Base-by-base conservation (phyloP, 2,329 filamentous ascomycete species). In the Atkinsonella hypoxylon region DNA sequence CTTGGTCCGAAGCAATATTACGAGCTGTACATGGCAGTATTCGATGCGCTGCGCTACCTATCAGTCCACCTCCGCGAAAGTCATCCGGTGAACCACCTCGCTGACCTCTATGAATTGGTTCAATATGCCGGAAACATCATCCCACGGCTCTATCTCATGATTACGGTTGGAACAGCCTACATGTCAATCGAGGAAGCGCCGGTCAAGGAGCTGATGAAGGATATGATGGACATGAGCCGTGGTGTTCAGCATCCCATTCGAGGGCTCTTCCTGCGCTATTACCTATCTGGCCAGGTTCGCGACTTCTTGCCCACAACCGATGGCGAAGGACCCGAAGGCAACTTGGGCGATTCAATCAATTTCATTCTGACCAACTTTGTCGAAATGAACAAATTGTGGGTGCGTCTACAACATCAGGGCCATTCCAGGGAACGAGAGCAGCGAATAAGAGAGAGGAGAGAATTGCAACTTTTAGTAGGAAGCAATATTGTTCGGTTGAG, bases 201-300 rank as follows among this genome's bases (percentile, higher is more conserved):
- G 0, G 93, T 98, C 59, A 98, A 98, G 72, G 93, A 98, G 74
- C 89, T 98, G 55, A 98, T 98, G 93, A 98, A 98, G 71, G 93
- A 98, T 68, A 98, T 98, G 93, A 98, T 98, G 93, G 93, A 98
- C 70, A 98, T 98, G 93, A 97, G 89, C 70, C 81, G 93, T 56
- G 93, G 93, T 51, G 90, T 98, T 20, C 93, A 98, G 64, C 93
- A 98, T 68, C 93, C 93, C 15, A 90, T 96, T 55, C 87, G 93
- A 52, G 93, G 93, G 17, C 76, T 98, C 50, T 98, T 98, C 66
- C 72, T 98, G 61, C 83, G 93, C 64, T 98, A 98, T 70, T 98
- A 96, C 65, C 79, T 98, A 48, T 93, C 89, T 22, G 91, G 93
- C 38, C 93, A 98, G 71, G 91, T 93, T 39, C 80, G 93, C 61